Evolutionary conservation across 169 alveolate genomes (phyloP).

Genomic region (Miamiensis avidus): DNA sequence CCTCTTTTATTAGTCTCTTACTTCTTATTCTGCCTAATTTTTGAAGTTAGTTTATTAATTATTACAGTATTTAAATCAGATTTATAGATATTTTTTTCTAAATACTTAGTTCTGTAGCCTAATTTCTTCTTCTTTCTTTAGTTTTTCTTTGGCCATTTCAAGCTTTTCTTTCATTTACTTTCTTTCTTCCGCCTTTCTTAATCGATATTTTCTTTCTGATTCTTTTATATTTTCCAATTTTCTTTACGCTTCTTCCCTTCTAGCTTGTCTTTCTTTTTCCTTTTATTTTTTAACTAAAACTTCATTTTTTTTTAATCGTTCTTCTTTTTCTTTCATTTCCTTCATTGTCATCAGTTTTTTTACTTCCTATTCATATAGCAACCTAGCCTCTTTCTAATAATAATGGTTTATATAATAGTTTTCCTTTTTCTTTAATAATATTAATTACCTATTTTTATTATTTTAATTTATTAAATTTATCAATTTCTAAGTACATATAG

Average conservation of each 20-base stretch:
- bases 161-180: too few species aligned
- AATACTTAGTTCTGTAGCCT: neutral
- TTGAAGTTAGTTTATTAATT: neutral
- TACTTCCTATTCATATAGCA: neutral
- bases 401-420: too few species aligned
- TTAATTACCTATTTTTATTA: neutral
- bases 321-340: neutral
- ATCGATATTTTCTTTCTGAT: neutral
- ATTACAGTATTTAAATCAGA: neutral
- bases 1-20: neutral
- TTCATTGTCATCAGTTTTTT: neutral
- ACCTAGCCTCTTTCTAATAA: neutral
- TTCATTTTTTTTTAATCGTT: too few species aligned
- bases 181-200: neutral
- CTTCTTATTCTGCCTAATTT: neutral
- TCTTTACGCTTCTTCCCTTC: neutral
- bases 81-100: too few species aligned
- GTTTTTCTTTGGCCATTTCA: neutral
- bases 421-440: too few species aligned
- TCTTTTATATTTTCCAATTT: neutral
- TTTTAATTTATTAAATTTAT: too few species aligned
- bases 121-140: neutral
- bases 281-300: neutral
- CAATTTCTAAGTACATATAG: neutral
- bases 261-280: neutral